Evolutionary conservation across 2,329 filamentous ascomycete genomes (phyloP).

Genomic region (Alternaria panax): DNA sequence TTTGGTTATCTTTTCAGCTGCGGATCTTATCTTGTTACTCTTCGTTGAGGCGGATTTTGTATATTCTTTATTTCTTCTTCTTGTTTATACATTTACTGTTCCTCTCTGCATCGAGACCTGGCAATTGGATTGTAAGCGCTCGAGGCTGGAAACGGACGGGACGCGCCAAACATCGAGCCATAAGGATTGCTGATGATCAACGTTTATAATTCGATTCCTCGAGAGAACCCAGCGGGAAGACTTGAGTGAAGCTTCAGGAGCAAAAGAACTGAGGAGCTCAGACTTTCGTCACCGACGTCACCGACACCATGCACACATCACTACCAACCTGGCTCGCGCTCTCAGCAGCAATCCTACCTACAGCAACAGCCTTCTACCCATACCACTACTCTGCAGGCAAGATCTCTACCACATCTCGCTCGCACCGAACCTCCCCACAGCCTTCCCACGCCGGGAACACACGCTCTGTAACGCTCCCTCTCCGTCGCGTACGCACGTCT

Average conservation of each 20-base stretch:
- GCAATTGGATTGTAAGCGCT: background rate
- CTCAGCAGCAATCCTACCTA: slow-evolving; percentile 36
- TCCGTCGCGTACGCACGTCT: slow-evolving; percentile 43
- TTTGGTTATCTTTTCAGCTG: background rate
- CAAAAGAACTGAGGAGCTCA: background rate
- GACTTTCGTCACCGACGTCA: background rate
- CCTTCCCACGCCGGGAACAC: background rate
- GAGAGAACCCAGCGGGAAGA: background rate
- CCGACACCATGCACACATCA: slow-evolving; percentile 32
- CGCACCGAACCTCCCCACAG: slow-evolving; percentile 11
- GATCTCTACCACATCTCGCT: slow-evolving; percentile 3
- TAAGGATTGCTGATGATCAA: background rate
- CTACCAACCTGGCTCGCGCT: slow-evolving; percentile 31
- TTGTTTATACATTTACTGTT: background rate
- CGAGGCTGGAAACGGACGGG: background rate
- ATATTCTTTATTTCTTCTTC: background rate
- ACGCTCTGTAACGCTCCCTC: slow-evolving; percentile 33
- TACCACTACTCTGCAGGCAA: slow-evolving; percentile 32
- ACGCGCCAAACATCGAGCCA: background rate
- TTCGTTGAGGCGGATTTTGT: background rate
- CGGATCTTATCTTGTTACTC: background rate
- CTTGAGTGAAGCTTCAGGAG: background rate
- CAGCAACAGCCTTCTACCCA: slow-evolving; percentile 47
- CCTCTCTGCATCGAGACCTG: background rate
- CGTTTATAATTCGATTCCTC: background rate